A percentile compares a stretch with the other conserved stretches of the same genome.
These are phyloP conservation scores for Durusdinium trenchii DNA, from an alignment of 73 alveolate genomes.

Conservation along the genomic window DNA sequence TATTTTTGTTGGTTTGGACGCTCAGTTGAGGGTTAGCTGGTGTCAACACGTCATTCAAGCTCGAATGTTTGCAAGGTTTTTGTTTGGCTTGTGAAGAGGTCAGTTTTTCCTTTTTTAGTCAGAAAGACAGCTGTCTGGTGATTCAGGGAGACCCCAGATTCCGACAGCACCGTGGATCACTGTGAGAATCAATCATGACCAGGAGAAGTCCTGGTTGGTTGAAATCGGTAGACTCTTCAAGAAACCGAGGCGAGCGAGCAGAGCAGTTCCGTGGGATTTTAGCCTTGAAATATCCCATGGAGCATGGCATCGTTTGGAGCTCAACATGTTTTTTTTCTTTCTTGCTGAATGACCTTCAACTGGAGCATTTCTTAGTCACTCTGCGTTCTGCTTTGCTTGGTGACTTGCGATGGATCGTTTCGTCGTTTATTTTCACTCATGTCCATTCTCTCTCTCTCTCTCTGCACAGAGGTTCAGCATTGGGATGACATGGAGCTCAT, in stretches of 20 bases:
- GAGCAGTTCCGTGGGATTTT: slow-evolving; percentile 96
- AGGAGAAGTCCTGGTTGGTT: not conserved
- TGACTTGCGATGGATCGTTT: not conserved
- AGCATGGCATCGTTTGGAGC: slow-evolving; percentile 95
- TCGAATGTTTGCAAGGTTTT: too few relatives aligned
- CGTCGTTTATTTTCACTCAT: not conserved
- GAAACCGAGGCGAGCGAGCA: slow-evolving; percentile 55
- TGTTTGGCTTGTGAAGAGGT: too few relatives aligned
- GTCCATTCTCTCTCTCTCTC: not conserved
- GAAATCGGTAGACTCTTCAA: not conserved
- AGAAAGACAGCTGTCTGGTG: too few relatives aligned
- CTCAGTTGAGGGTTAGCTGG: not conserved
- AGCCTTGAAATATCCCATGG: slow-evolving; percentile 97
- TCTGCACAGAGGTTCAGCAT: slow-evolving; percentile 70
- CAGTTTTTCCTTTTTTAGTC: too few relatives aligned
- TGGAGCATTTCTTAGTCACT: not conserved
- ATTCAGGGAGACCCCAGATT: too few relatives aligned
- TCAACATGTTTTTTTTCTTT: not conserved
- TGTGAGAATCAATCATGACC: too few relatives aligned
- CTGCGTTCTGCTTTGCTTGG: not conserved
- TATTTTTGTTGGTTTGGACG: slow-evolving; percentile 96
- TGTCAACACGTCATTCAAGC: too few relatives aligned
- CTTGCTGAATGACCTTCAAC: not conserved
- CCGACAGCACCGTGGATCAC: too few relatives aligned
- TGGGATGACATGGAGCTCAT: slow-evolving; percentile 97